Evolutionary conservation across 164 flowering plant genomes (phyloP).

Genomic region (Nymphaea thermarum): DNA sequence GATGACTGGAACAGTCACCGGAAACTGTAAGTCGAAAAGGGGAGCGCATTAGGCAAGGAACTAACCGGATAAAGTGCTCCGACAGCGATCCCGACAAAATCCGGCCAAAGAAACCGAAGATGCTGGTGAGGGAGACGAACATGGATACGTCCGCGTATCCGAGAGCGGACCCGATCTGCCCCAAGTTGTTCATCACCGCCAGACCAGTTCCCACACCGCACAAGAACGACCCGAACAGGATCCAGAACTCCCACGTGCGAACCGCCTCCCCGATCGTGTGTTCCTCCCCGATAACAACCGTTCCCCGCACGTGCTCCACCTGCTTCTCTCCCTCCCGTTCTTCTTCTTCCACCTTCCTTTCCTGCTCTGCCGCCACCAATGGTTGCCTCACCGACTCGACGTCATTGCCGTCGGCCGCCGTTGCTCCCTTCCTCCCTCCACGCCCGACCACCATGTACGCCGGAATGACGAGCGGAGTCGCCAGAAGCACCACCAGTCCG

Average conservation of each 20-base stretch:
- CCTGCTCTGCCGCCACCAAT: neutral
- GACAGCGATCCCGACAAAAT: conserved; percentile 63
- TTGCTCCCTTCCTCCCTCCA: neutral
- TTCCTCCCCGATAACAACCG: conserved; percentile 72
- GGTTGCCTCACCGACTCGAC: neutral
- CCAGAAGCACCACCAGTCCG: conserved; percentile 21
- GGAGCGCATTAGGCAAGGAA: neutral
- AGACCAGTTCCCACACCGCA: conserved; percentile 92
- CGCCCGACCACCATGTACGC: conserved; percentile 15
- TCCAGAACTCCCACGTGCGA: conserved; percentile 64
- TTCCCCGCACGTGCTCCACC: conserved; percentile 7
- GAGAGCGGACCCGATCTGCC: conserved; percentile 80
- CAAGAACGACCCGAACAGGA: conserved; percentile 64
- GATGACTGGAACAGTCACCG: neutral
- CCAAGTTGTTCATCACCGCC: conserved; percentile 87
- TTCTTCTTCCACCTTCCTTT: conserved; percentile 3
- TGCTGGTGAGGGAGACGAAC: conserved; percentile 70
- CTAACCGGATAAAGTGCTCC: conserved; percentile 71
- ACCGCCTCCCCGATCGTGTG: conserved; percentile 64
- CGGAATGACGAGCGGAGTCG: conserved; percentile 39
- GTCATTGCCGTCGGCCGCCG: neutral
- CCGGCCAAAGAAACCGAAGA: conserved; percentile 85
- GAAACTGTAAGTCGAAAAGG: neutral
- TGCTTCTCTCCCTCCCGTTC: conserved; percentile 6
- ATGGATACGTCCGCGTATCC: conserved; percentile 76